Evolutionary conservation across 768 basidiomycete genomes (phyloP), one percentile per base, ranked within the genome.

Genomic region (Zangia roseola): DNA sequence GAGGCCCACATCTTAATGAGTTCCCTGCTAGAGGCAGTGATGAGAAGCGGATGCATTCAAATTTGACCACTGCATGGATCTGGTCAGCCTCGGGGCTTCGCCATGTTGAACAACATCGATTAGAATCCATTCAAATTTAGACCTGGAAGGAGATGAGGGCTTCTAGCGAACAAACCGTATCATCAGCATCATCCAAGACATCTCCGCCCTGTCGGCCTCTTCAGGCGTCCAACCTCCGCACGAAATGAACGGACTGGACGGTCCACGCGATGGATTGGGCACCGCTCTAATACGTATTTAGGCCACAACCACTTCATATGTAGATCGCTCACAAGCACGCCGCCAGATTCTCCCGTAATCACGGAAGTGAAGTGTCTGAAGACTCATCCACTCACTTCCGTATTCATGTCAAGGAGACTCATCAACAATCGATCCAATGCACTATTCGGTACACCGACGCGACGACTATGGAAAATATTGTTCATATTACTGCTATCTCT

Each of bases 161-260:
- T 59, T 59, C 49, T 47, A 51, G 45, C 40, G 45, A 49, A 36
- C 10, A 33, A 26, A 51, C 37, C 37, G 49, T 46, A 20, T 31
- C 31, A 16, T 31, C 31, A 31, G 28, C 28, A 28, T 31, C 31
- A 55, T 50, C 46, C 53, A 56, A 46, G 20, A 28, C 54, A 66
- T 68, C 55, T 66, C 64, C 64, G 63, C 64, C 43, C 47, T 65
- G 55, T 30, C 53, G 33, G 34, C 47, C 42, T 43, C 50, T 54
- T 62, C 46, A 45, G 55, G 64, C 67, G 66, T 59, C 52, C 48
- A 60, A 68, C 53, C 51, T 43, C 66, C 67, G 59, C 66, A 56
- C 23, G 50, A 57, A 48, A 64, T 56, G 66, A 66, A 61, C 59
- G 64, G 61, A 56, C 57, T 43, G 39, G 26, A 50, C 52, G 54